Evolutionary conservation across 768 basidiomycete species (phyloP), one percentile per base, ranked within the genome.

Genomic region (Hortiboletus campestris): DNA sequence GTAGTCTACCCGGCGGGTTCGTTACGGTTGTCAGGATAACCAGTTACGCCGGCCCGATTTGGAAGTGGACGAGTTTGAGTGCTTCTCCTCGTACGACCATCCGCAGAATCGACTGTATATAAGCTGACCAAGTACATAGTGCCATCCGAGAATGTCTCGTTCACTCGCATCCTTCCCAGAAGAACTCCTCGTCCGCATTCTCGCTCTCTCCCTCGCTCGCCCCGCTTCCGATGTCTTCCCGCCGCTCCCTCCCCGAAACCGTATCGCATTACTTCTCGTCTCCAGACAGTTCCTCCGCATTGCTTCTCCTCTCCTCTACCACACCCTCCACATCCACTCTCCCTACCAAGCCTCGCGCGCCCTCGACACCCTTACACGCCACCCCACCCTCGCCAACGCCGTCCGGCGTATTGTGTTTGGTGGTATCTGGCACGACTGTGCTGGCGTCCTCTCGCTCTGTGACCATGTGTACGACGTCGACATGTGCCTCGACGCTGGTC

Each of bases 271-370:
- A 0, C 76, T 87, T 16, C 77, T 81, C 49, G 80, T 83, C 44
- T 84, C 71, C 47, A 77, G 69, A 38, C 63, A 71, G 22, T 83
- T 85, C 71, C 67, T 76, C 42, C 78, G 86, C 55, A 84, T 88
- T 56, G 77, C 75, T 2, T 77, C 78, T 0, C 84, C 85, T 2
- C 74, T 85, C 13, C 76, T 83, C 57, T 86, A 86, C 72, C 74
- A 79, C 63, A 74, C 76, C 41, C 56, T 87, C 41, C 72, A 75
- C 60, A 63, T 88, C 43, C 70, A 65, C 36, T 73, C 79, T 0
- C 57, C 75, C 0, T 35, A 49, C 12, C 79, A 84, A 22, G 70
- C 82, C 1, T 57, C 61, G 12, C 57, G 66, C 10, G 74, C 79
- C 13, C 64, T 71, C n/a, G 61, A 57, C 17, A 73, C 78, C 0